Evolutionary conservation across 768 basidiomycete genomes (phyloP), one percentile per base, ranked within the genome.

Genomic region (Agaricus sinodeliciosus): DNA sequence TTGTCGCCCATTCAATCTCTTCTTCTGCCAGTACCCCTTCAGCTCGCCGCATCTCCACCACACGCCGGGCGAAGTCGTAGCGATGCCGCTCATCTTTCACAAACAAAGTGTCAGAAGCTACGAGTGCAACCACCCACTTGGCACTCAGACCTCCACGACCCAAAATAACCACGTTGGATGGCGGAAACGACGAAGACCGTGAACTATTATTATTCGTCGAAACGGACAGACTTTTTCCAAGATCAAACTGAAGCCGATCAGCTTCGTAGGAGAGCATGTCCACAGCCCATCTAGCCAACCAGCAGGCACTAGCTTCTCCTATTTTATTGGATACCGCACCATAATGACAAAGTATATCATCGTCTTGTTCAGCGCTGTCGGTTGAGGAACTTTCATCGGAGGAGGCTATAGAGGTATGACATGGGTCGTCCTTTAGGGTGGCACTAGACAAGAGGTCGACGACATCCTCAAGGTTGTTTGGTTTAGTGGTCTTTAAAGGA

Each of bases 251-350:
- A 25, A 27, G 39, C 28, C 67, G 49, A 7, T 66, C 67, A 58
- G 82, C 77, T 61, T 91, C 89, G 28, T 78, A 74, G 8, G 62
- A 61, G n/a, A 95, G 74, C 57, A 95, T 75, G 62, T 96, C 93
- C 11, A 69, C 64, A 0, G 84, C 90, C 94, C 94, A 97, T 41
- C 90, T 75, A 0, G 84, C 77, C 15, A 96, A 72, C 92, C 93
- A 97, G 65, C 87, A 90, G 2, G 80, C 79, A 59, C 86, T 85
- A 0, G 90, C 86, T 67, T 95, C 92, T 11, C 94, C 94, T 51
- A 96, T 90, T 70, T 91, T 94, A 67, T 92, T 82, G 0, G 88
- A 88, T 9, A 93, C 75, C n/a, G 81, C 76, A n/a, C 93, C 94
- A 61, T 96, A 95, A 62, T 83, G 77, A 59, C 83, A 87, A 34